Base-by-base conservation (phyloP, 2,329 filamentous ascomycete species). In the Paramyrothecium sp. region DNA sequence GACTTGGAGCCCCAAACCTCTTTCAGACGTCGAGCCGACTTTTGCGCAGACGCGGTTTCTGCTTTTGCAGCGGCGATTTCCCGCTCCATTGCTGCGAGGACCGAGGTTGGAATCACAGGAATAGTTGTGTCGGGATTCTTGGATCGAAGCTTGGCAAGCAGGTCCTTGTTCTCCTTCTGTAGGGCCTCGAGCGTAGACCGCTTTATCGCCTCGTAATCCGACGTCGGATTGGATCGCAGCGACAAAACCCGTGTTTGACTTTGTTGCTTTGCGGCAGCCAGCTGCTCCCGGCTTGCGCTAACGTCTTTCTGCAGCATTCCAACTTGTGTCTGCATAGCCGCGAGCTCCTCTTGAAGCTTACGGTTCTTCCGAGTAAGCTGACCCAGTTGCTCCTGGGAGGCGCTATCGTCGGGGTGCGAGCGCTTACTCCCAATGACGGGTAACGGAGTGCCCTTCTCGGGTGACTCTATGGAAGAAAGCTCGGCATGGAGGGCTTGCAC, bases 1-100 rank as follows among this genome's bases (percentile, higher is more conserved):
- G 90, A 92, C 73, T 98, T 99, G 63, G 89, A 85, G 0, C 86
- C 86, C 90, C 92, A 99, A 57, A 98, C 95, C 69, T 97, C 90
- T 66, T 96, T 96, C 13, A 98, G 86, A 2, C 95, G 90, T 21
- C 87, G 82, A 61, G 90, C 90, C 51, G 90, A 88, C 75, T 97
- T 99, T 63, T 95, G 89, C 44, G 89, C 86, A 1, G 90, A 88
- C 0, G 84, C 83, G 16, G 86, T 87, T 64, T 90, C 87, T 58
- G 86, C 77, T 65, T 86, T 86, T 21, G 88, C 87, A 12, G 90
- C 89, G 33, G 85, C 81, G 46, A 97, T 83, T 63, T 95, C 89
- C 54, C 91, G 84, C 59, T 90, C 88, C 47, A 89, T 84, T 19
- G 89, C 88, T 44, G 89, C 86, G 17, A 98, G 84, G 1, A 91